Evolutionary conservation across 805 yeast species (phyloP).

Genomic region (Yarrowia sp.): DNA sequence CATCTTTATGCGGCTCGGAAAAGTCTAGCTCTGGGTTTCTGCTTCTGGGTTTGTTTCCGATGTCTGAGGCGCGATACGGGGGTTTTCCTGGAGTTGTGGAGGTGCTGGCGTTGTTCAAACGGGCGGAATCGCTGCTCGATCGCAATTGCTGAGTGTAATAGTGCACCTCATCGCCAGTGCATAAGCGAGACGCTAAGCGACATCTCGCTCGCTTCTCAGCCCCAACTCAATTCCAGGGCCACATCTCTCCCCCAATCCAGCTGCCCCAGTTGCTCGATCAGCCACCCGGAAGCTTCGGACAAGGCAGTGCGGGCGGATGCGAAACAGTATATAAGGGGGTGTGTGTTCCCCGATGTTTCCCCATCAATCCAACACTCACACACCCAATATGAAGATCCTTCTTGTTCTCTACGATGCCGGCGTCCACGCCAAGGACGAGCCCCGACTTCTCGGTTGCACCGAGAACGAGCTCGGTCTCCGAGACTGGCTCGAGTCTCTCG

Average conservation of each 20-base stretch:
- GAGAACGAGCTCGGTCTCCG: constrained; percentile 76
- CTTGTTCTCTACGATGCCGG: constrained; percentile 60
- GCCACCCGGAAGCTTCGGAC: neutral
- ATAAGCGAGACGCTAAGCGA: no score
- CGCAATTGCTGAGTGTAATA: no score
- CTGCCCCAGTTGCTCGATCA: neutral
- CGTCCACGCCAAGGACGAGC: constrained; percentile 56
- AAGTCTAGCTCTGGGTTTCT: neutral
- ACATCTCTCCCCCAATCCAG: neutral
- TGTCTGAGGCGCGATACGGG: no score
- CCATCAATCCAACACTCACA: neutral
- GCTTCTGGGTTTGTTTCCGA: neutral
- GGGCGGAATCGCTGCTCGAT: no score
- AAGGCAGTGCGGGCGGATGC: neutral
- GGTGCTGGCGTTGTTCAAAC: no score
- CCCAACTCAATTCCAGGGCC: neutral
- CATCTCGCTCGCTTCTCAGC: neutral
- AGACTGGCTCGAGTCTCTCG: constrained; percentile 61
- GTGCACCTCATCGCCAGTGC: no score
- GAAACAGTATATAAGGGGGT: neutral
- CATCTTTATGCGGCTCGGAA: constrained; percentile 4
- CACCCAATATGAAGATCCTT: constrained; percentile 44
- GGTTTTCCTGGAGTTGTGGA: no score
- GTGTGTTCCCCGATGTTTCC: neutral
- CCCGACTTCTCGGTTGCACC: constrained; percentile 62